These are phyloP conservation scores for Cercospora beticola DNA, from an alignment of 2,329 filamentous ascomycete species.

Conservation along the genomic window DNA sequence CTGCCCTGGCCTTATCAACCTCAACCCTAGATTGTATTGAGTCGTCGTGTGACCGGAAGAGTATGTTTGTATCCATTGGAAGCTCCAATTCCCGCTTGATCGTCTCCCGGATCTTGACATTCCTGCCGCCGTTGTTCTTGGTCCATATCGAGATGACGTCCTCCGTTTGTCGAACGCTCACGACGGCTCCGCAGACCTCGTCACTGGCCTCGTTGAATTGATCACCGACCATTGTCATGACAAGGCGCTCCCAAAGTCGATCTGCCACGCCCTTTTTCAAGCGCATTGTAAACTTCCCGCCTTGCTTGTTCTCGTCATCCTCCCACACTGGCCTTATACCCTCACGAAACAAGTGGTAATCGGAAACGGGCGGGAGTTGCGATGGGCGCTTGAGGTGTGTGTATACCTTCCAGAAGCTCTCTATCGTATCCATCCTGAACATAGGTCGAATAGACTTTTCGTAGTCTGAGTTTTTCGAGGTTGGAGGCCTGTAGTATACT, in stretches of 20 bases:
- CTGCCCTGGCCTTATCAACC: slow-evolving; percentile 86
- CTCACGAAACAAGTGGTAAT: slow-evolving; percentile 97
- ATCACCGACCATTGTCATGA: slow-evolving; percentile 87
- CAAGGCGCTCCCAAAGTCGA: slow-evolving; percentile 92
- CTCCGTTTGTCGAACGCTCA: slow-evolving; percentile 92
- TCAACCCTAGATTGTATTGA: slow-evolving; percentile 89
- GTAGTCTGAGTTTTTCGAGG: slow-evolving; percentile 96
- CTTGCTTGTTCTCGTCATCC: slow-evolving; percentile 92
- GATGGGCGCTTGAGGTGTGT: slow-evolving; percentile 87
- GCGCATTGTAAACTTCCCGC: slow-evolving; percentile 95
- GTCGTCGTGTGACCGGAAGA: slow-evolving; percentile 95
- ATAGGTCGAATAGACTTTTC: slow-evolving; percentile 93
- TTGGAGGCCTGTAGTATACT: slow-evolving; percentile 95
- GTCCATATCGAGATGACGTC: slow-evolving; percentile 99
- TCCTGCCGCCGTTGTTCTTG: slow-evolving; percentile 84
- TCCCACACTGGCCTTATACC: slow-evolving; percentile 98
- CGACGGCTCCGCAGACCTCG: slow-evolving; percentile 90
- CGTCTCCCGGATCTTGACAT: slow-evolving; percentile 96
- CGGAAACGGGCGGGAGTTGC: slow-evolving; percentile 81
- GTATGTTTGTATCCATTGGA: slow-evolving; percentile 82
- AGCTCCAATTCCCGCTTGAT: slow-evolving; percentile 88
- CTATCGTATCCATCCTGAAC: slow-evolving; percentile 75
- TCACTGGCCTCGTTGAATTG: slow-evolving; percentile 91
- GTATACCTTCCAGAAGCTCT: slow-evolving; percentile 91
- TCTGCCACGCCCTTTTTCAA: slow-evolving; percentile 97